Percentiles rank a stretch among this genome's conserved stretches.
Conservation (phyloP, 1,284 basidiomycete genomes). For the Coriolopsis trogii region DNA sequence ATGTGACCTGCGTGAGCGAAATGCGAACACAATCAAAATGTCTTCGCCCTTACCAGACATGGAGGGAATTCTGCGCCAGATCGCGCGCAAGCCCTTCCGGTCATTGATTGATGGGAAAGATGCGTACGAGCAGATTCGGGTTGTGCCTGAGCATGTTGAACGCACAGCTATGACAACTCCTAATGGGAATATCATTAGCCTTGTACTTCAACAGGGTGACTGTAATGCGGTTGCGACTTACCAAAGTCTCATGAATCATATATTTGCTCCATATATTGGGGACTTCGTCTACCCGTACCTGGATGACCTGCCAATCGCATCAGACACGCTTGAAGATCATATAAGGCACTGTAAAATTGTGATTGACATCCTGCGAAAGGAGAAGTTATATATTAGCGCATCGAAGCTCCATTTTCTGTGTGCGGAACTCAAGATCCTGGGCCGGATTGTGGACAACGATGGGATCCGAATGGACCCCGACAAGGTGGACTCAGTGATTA, state of each 20-base stretch:
- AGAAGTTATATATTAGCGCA: too few relatives aligned
- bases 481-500: too few relatives aligned
- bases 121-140: constrained; percentile 1
- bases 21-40: constrained; percentile 40
- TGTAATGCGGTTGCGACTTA: constrained; percentile 39
- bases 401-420: too few relatives aligned
- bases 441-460: too few relatives aligned
- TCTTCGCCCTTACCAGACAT: constrained; percentile 31
- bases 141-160: not conserved
- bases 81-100: not conserved
- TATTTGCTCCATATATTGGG: constrained; percentile 32
- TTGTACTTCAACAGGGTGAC: constrained; percentile 39
- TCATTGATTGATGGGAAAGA: constrained; percentile 1
- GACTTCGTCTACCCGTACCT: constrained; percentile 24
- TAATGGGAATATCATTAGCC: constrained; percentile 39
- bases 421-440: too few relatives aligned
- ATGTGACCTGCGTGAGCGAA: constrained; percentile 32
- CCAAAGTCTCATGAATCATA: constrained; percentile 36
- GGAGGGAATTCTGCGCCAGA: not conserved
- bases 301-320: too few relatives aligned
- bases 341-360: too few relatives aligned
- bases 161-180: constrained; percentile 10
- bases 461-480: too few relatives aligned
- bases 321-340: too few relatives aligned
- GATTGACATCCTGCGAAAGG: too few relatives aligned